Evolutionary conservation across 1,284 basidiomycete genomes (phyloP).

Genomic region (Omphalotus olearius): DNA sequence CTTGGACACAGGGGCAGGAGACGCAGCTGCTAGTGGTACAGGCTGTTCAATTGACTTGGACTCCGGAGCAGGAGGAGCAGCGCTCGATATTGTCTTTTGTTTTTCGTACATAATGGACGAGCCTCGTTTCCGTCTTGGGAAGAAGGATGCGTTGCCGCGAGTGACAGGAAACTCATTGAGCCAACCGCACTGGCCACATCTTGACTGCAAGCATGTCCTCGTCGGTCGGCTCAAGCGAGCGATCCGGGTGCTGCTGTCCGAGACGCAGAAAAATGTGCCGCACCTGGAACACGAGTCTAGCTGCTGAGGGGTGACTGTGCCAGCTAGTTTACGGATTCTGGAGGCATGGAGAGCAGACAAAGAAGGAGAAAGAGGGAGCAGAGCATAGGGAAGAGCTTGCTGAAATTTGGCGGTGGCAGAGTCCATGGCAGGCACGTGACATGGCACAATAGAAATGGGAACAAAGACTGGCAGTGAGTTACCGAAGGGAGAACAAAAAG

Average conservation of each 20-base stretch:
- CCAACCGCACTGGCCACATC: constrained; percentile 15
- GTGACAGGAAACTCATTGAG: constrained; percentile 3
- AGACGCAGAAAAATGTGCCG: constrained; percentile 20
- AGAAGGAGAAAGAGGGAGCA: constrained; percentile 45
- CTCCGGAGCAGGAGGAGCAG: no score
- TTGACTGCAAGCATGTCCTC: constrained; percentile 7
- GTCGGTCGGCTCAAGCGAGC: constrained; percentile 2
- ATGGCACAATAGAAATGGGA: background rate
- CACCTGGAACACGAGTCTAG: constrained; percentile 45
- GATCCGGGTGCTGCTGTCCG: constrained; percentile 8
- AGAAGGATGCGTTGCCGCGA: constrained; percentile 8
- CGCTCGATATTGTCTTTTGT: no score
- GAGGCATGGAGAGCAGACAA: constrained; percentile 56
- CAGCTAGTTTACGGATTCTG: background rate
- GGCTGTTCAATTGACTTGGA: background rate
- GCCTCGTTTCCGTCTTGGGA: constrained; percentile 4
- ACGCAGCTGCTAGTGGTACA: background rate
- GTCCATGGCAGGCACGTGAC: constrained; percentile 1
- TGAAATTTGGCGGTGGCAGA: constrained; percentile 44
- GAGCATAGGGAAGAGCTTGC: constrained; percentile 38
- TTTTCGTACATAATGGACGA: background rate
- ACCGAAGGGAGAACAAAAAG: constrained; percentile 15
- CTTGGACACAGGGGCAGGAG: background rate
- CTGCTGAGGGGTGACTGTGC: background rate
- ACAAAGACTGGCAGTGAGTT: constrained; percentile 3